These are phyloP conservation scores for Neurospora sp. DNA, from an alignment of 495 filamentous ascomycete genomes.

Conservation along the genomic window DNA sequence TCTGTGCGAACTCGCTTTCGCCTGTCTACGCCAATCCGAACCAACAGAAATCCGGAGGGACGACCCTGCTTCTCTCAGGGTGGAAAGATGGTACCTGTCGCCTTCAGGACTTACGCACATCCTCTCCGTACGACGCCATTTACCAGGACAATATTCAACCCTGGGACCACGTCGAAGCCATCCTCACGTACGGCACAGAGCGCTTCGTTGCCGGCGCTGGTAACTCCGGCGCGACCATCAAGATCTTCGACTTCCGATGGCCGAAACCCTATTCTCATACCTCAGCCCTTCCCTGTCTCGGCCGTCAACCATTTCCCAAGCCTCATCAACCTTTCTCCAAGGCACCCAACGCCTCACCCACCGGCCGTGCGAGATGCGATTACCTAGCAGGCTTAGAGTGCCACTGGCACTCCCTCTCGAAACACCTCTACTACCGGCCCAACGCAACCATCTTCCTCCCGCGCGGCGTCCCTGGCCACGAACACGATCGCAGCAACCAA, in stretches of 20 bases:
- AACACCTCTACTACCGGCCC: constrained; percentile 30
- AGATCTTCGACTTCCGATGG: constrained; percentile 41
- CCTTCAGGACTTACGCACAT: constrained; percentile 34
- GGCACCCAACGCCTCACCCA: constrained; percentile 7
- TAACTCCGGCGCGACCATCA: constrained; percentile 23
- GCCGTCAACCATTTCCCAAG: constrained; percentile 20
- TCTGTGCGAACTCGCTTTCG: constrained; percentile 26
- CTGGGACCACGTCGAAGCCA: constrained; percentile 24
- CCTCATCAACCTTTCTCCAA: constrained; percentile 23
- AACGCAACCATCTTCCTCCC: constrained; percentile 31
- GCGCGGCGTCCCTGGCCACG: constrained; percentile 3
- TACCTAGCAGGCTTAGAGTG: constrained; percentile 17
- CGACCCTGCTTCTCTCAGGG: constrained; percentile 31
- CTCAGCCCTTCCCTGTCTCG: constrained; percentile 27
- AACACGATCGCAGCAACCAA: background rate
- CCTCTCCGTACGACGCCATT: constrained; percentile 23
- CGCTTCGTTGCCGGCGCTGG: constrained; percentile 31
- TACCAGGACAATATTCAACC: constrained; percentile 38
- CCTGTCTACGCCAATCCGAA: constrained; percentile 20
- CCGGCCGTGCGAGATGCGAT: constrained; percentile 15
- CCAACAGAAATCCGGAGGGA: constrained; percentile 13
- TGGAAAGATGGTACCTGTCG: constrained; percentile 37
- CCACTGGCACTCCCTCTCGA: constrained; percentile 32
- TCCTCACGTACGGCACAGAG: constrained; percentile 32
- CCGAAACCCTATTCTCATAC: constrained; percentile 33